Conservation (phyloP, 116 monocot species). For the Zostera marina region DNA sequence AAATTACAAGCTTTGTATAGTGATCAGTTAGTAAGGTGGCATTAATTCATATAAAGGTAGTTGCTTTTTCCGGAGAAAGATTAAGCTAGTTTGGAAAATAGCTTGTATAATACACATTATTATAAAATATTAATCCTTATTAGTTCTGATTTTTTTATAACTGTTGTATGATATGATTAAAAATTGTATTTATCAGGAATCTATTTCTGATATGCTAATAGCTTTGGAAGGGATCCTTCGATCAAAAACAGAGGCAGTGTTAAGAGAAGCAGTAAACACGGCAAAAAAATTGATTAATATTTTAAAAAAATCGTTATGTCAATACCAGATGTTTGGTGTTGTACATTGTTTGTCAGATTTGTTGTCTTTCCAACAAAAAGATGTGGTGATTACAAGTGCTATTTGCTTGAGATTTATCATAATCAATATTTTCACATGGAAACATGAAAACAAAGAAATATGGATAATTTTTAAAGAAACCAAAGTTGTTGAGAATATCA, state of each 20-base stretch:
- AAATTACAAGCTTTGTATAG: not conserved
- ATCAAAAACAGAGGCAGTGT: slow-evolving; percentile 6
- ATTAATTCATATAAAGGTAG: no score
- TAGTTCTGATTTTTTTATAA: no score
- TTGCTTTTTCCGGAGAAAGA: no score
- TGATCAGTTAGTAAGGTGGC: no score
- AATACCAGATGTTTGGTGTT: slow-evolving; percentile 19
- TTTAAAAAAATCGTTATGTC: slow-evolving; percentile 7
- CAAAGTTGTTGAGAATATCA: slow-evolving; percentile 18
- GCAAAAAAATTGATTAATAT: slow-evolving; percentile 4
- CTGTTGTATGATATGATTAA: not conserved
- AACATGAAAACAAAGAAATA: slow-evolving; percentile 21
- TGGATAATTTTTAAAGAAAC: slow-evolving; percentile 37
- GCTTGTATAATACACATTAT: no score
- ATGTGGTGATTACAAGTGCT: slow-evolving; percentile 25
- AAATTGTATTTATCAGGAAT: slow-evolving; percentile 7
- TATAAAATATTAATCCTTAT: no score
- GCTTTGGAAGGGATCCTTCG: slow-evolving; percentile 19
- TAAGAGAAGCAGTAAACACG: slow-evolving; percentile 3
- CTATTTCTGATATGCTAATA: slow-evolving; percentile 11
- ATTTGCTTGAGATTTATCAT: slow-evolving; percentile 38
- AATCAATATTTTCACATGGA: slow-evolving; percentile 17
- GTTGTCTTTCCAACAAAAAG: slow-evolving; percentile 19
- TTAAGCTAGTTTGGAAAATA: no score
- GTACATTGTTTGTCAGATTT: slow-evolving; percentile 29